Evolutionary conservation across 768 basidiomycete genomes (phyloP).

Genomic region (Termitomyces sp.): DNA sequence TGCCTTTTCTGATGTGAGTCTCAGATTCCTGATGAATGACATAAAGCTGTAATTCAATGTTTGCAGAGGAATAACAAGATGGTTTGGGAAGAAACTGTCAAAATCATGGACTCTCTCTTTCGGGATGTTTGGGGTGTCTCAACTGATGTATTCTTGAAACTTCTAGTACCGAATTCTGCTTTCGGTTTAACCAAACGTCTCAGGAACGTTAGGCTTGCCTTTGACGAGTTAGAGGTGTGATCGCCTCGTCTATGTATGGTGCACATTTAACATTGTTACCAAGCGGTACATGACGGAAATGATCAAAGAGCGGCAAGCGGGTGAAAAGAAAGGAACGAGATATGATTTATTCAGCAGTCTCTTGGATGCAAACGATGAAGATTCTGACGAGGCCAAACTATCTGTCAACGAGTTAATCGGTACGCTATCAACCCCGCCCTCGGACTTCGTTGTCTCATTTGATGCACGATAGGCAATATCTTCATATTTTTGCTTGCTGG

Average conservation of each 20-base stretch:
- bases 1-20: conserved; percentile 55
- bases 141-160: conserved; percentile 27
- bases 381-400: conserved; percentile 25
- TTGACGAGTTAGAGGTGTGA: conserved; percentile 37
- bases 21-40: background rate
- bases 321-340: conserved; percentile 30
- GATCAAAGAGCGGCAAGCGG: conserved; percentile 36
- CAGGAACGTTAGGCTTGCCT: conserved; percentile 27
- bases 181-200: conserved; percentile 28
- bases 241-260: background rate
- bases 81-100: conserved; percentile 41
- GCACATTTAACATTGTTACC: background rate
- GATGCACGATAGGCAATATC: conserved; percentile 29
- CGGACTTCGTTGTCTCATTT: background rate
- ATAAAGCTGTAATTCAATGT: background rate
- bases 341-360: conserved; percentile 50
- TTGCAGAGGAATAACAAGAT: conserved; percentile 39
- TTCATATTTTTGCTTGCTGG: conserved; percentile 54
- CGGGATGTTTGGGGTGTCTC: conserved; percentile 45
- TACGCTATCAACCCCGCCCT: conserved; percentile 5
- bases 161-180: conserved; percentile 34
- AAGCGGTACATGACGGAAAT: conserved; percentile 47
- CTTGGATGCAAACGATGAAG: conserved; percentile 41
- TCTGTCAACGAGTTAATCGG: conserved; percentile 39
- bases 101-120: conserved; percentile 38